phyloP scores from a whole-genome alignment of 176 grass and related monocot species.

The Chrysopogon serrulatus region DNA sequence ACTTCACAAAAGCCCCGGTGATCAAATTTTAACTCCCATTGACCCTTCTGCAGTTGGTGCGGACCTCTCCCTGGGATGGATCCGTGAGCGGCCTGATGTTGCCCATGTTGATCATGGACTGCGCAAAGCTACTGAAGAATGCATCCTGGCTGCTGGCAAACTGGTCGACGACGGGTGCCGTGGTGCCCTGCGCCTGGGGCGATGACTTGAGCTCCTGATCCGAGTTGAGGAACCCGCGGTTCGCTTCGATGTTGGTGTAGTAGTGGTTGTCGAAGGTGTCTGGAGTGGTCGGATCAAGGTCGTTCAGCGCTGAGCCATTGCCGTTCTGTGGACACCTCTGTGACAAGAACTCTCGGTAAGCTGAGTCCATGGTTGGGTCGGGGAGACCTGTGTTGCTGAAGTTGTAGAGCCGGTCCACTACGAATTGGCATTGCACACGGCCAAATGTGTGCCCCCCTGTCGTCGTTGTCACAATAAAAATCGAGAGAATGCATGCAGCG shows the following conservation, averaged over 20 bases:
- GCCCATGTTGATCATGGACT: slow-evolving; percentile 64
- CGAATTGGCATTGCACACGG: slow-evolving; percentile 30
- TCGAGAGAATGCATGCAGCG: no score
- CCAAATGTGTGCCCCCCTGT: slow-evolving; percentile 83
- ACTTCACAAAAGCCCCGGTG: no score
- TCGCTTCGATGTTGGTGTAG: slow-evolving; percentile 40
- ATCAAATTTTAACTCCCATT: not conserved
- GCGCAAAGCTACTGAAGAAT: slow-evolving; percentile 45
- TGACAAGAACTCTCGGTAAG: slow-evolving; percentile 13
- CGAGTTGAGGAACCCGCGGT: slow-evolving; percentile 38
- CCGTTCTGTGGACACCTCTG: slow-evolving; percentile 29
- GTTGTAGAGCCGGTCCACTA: slow-evolving; percentile 47
- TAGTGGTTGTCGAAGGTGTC: slow-evolving; percentile 63
- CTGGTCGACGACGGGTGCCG: slow-evolving; percentile 11
- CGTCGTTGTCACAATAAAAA: not conserved
- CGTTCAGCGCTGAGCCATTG: not conserved
- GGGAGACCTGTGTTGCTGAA: slow-evolving; percentile 33
- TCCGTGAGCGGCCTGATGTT: not conserved
- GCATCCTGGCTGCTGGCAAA: slow-evolving; percentile 22
- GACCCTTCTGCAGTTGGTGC: not conserved
- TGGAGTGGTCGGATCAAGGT: slow-evolving; percentile 47
- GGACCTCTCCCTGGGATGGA: not conserved
- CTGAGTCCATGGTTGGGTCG: slow-evolving; percentile 23
- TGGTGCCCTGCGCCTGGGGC: not conserved
- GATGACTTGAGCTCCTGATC: slow-evolving; percentile 60